phyloP scores from a whole-genome alignment of 176 grass and related monocot genomes.

The Alloteropsis semialata region DNA sequence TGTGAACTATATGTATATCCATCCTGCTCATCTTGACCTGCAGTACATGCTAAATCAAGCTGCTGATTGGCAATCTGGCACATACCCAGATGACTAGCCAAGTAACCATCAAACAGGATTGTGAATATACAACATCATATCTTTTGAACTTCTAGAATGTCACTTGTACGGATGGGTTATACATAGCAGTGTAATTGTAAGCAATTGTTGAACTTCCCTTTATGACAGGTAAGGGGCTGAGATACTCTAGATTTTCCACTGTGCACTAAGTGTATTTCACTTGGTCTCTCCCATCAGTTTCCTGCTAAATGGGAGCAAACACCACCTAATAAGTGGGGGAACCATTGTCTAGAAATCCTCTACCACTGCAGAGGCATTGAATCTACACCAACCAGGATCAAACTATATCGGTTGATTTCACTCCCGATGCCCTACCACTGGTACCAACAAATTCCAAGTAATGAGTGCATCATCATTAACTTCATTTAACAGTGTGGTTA shows the following conservation, averaged over 20 bases:
- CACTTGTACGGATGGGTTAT: not conserved
- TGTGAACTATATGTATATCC: not conserved
- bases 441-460: not conserved
- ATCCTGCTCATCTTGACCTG: not conserved
- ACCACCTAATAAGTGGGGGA: not conserved
- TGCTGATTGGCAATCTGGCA: not conserved
- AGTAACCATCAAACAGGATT: not conserved
- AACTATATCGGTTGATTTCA: constrained; percentile 7
- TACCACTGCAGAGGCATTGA: not conserved
- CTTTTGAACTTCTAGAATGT: constrained; percentile 1
- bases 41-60: constrained; percentile 2
- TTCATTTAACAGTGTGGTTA: not conserved
- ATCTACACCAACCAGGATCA: not conserved
- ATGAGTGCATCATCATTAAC: not conserved
- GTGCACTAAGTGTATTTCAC: not conserved
- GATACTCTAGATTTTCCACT: not conserved
- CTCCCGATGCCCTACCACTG: not conserved
- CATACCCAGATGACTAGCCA: not conserved
- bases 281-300: not conserved
- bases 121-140: not conserved
- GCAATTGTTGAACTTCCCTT: not conserved
- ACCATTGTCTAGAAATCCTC: not conserved
- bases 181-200: not conserved
- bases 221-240: not conserved
- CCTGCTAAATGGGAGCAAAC: not conserved